phyloP scores from a whole-genome alignment of 2,329 filamentous ascomycete genomes.

The Dactylonectria macrodidyma region DNA sequence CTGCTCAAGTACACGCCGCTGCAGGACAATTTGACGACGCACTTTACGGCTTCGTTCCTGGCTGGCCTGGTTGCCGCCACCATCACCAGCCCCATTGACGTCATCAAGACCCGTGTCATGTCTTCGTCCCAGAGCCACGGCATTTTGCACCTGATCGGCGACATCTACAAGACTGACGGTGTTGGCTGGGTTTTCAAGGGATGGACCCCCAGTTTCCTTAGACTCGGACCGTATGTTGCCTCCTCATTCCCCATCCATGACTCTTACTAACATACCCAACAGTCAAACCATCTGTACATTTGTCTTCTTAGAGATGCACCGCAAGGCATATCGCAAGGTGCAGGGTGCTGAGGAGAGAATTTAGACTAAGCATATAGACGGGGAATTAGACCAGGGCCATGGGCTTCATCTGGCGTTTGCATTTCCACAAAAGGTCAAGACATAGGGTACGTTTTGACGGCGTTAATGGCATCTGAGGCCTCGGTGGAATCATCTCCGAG shows the following conservation, averaged over 20 bases:
- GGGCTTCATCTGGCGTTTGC: constrained; percentile 44
- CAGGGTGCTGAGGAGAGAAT: constrained; percentile 54
- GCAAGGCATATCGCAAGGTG: constrained; percentile 78
- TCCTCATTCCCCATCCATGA: background rate
- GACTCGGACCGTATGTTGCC: constrained; percentile 72
- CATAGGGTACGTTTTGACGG: constrained; percentile 41
- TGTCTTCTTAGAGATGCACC: constrained; percentile 88
- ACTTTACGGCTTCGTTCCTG: constrained; percentile 83
- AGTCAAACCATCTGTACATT: constrained; percentile 90
- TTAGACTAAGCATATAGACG: constrained; percentile 45
- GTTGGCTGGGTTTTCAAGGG: constrained; percentile 90
- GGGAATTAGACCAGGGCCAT: constrained; percentile 38
- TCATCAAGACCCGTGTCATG: constrained; percentile 93
- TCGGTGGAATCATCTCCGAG: too few species aligned
- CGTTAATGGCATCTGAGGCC: constrained; percentile 38
- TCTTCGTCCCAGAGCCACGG: constrained; percentile 68
- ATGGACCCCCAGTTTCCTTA: constrained; percentile 84
- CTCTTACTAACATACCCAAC: constrained; percentile 29
- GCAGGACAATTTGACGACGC: constrained; percentile 79
- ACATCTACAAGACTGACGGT: constrained; percentile 80
- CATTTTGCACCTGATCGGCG: constrained; percentile 72
- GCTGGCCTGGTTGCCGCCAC: constrained; percentile 89
- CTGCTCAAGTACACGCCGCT: constrained; percentile 78
- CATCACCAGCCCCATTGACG: constrained; percentile 87
- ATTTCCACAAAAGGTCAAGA: constrained; percentile 33